Base-by-base conservation (phyloP, 805 yeast species). In the Cyberlindnera bimundalis region DNA sequence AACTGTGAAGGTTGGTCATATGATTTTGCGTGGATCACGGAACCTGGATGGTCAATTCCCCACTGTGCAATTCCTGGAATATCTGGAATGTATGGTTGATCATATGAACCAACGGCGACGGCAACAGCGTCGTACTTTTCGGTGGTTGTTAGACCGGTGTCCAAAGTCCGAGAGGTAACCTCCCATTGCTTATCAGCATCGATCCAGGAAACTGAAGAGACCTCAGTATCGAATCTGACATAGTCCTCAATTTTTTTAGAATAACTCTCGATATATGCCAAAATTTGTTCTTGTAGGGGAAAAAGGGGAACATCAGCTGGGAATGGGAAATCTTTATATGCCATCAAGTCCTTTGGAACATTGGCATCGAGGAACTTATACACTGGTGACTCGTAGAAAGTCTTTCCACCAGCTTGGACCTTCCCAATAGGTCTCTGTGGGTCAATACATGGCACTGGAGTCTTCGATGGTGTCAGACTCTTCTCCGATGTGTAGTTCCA, bases 321-420 rank as follows among this genome's bases (percentile, higher is more conserved):
- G 51, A 78, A 81, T 12, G 78, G 78, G 23, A 61, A 60, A 34
- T 67, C 73, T 32, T 71, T 69, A 51, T 72, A 86, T 39, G 77
- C 80, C 96, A 88, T 87, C 36, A 84, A 57, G 23, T 67, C 67
- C 33, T 70, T 69, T 24, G 80, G 78, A 19, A 85, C 74, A 55
- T 86, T 86, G 6, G 95, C 83, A 56, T 81, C 89, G 43, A 86
- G 63, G 30, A 66, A 59, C 36, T 78, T 74, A 58, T 86, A 86
- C 55, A 83, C 76, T 1, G 90, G 77, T 11, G 71, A 62, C 26
- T 74, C 72, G 65, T 68, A 71, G 16, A 71, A 60, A n/a, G 31
- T 17, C 35, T 61, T 64, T 24, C 58, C 56, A 9, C 47, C 39
- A 16, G 32, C 34, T 5, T 32, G 35, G 13, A 50, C 39, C 29